Conservation (phyloP, 2,329 filamentous ascomycete genomes). For the Trichoderma atrobrunneum region DNA sequence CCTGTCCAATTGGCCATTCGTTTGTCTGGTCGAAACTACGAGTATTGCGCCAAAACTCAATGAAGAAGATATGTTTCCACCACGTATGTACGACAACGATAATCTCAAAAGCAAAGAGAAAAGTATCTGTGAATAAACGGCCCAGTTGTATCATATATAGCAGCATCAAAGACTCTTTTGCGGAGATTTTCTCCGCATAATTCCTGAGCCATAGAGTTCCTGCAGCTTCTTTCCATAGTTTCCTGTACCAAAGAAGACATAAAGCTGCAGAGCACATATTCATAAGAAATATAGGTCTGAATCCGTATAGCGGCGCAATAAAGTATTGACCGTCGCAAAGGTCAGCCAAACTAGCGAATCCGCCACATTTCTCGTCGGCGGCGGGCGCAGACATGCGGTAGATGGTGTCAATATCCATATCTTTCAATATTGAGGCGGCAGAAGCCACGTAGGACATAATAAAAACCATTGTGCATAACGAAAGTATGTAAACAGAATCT, state of each 20-base stretch:
- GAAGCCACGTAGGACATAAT: not conserved
- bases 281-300: not conserved
- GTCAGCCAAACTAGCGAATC: not conserved
- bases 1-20: conserved; percentile 1
- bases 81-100: not conserved
- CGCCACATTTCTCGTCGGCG: not conserved
- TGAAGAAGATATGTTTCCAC: no score
- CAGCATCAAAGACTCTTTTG: not conserved
- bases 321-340: not conserved
- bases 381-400: not conserved
- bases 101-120: not conserved
- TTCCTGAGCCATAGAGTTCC: not conserved
- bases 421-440: not conserved
- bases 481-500: not conserved
- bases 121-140: not conserved
- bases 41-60: no score
- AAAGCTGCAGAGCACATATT: not conserved
- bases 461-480: not conserved
- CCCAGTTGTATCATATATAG: not conserved
- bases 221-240: not conserved
- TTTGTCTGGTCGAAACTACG: not conserved
- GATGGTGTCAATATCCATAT: not conserved
- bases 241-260: not conserved
- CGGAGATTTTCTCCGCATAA: not conserved
- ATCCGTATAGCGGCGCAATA: not conserved